Percentiles rank a stretch among this genome's conserved stretches.
Evolutionary conservation across 2,329 filamentous ascomycete genomes (phyloP).

Genomic region (Pseudocercospora vitis): DNA sequence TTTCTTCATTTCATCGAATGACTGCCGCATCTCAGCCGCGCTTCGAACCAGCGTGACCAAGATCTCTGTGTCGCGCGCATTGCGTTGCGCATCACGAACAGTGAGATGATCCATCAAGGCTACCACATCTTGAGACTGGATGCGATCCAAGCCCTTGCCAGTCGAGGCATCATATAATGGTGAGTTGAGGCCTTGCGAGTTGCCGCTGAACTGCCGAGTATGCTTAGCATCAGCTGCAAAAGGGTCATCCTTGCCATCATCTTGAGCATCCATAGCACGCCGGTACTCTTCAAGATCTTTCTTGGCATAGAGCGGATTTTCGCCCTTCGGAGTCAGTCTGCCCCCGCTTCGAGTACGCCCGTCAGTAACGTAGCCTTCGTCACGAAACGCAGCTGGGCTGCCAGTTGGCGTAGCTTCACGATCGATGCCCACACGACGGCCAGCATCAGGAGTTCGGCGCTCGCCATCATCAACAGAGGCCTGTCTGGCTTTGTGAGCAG

Average conservation of each 20-base stretch:
- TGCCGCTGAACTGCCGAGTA: constrained; percentile 72
- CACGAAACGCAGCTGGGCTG: constrained; percentile 62
- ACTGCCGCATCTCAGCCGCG: constrained; percentile 94
- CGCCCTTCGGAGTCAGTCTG: constrained; percentile 46
- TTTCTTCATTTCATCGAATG: constrained; percentile 91
- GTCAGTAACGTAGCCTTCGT: constrained; percentile 91
- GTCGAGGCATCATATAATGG: constrained; percentile 89
- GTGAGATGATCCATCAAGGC: constrained; percentile 98
- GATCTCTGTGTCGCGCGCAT: constrained; percentile 94
- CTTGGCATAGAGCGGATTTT: constrained; percentile 48
- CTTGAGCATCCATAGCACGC: constrained; percentile 49
- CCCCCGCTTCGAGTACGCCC: constrained; percentile 53
- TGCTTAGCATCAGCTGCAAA: constrained; percentile 59
- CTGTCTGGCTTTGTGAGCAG: constrained; percentile 38
- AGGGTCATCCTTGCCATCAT: constrained; percentile 56
- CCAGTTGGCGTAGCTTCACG: constrained; percentile 48
- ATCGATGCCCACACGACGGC: constrained; percentile 10
- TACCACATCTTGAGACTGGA: constrained; percentile 95
- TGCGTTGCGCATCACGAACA: constrained; percentile 92
- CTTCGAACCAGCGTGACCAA: constrained; percentile 90
- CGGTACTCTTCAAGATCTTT: constrained; percentile 58
- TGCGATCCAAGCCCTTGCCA: constrained; percentile 82
- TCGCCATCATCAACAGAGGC: constrained; percentile 38
- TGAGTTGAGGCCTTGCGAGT: constrained; percentile 87
- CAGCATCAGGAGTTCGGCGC: background rate